Evolutionary conservation across 345 rosid species (phyloP).

Genomic region (Hibiscus syriacus): DNA sequence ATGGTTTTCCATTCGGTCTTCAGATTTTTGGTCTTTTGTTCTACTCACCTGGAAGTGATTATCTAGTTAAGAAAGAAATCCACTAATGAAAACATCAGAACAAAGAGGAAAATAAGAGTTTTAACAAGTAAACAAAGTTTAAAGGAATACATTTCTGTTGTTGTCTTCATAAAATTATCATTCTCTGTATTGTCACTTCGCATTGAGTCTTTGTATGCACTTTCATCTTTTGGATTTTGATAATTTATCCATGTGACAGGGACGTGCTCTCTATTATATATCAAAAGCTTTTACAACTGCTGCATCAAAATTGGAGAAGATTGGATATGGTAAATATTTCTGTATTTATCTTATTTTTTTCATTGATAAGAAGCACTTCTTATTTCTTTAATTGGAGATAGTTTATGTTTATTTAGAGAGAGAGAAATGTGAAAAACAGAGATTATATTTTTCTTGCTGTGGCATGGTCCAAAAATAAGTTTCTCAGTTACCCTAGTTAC

Average conservation of each 20-base stretch:
- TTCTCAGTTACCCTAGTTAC: background rate
- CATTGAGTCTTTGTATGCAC: background rate
- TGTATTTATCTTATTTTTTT: background rate
- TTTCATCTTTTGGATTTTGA: conserved; percentile 1
- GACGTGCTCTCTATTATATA: conserved; percentile 67
- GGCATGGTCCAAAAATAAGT: background rate
- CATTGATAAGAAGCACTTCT: background rate
- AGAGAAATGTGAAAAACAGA: background rate
- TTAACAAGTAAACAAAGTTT: background rate
- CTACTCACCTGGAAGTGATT: background rate
- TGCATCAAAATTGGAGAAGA: conserved; percentile 88
- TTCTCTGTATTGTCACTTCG: background rate
- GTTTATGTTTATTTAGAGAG: background rate
- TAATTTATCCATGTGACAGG: conserved; percentile 36
- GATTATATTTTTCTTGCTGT: background rate
- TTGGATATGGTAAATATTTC: conserved; percentile 61
- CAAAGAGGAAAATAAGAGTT: background rate
- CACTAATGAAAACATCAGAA: background rate
- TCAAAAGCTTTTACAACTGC: conserved; percentile 81
- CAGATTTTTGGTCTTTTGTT: background rate
- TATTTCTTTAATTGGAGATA: background rate
- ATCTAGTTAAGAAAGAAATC: background rate
- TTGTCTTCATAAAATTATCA: background rate
- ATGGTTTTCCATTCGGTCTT: background rate
- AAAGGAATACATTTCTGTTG: background rate